A percentile compares a stretch with the other conserved stretches of the same genome.
These are phyloP conservation scores for Ustanciosporium gigantosporum DNA, from an alignment of 1,284 basidiomycete genomes.

Conservation along the genomic window DNA sequence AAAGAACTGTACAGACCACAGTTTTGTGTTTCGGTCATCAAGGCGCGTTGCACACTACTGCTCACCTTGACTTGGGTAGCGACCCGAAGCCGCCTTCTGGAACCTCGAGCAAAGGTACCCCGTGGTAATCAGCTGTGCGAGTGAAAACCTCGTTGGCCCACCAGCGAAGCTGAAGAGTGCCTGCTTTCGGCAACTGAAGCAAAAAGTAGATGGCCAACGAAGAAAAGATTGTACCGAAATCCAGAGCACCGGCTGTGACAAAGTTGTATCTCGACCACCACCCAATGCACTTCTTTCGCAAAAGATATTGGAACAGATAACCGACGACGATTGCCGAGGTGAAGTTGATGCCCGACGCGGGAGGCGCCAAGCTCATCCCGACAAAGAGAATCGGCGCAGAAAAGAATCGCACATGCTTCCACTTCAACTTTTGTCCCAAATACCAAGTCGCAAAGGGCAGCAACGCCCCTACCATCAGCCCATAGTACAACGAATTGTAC, in stretches of 20 bases:
- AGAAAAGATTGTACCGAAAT: constrained; percentile 60
- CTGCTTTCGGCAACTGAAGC: constrained; percentile 31
- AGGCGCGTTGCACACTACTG: too few species aligned
- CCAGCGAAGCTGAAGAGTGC: constrained; percentile 36
- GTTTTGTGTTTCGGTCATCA: too few species aligned
- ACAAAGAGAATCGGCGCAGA: constrained; percentile 50
- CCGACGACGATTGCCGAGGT: constrained; percentile 64
- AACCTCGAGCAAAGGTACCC: constrained; percentile 4
- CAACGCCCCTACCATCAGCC: constrained; percentile 47
- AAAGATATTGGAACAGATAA: constrained; percentile 61
- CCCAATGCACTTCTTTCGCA: constrained; percentile 49
- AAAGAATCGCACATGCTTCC: constrained; percentile 22
- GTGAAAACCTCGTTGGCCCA: constrained; percentile 54
- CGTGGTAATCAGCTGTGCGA: constrained; percentile 30
- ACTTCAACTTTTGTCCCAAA: constrained; percentile 23
- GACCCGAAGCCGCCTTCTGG: constrained; percentile 21
- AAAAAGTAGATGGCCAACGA: constrained; percentile 31
- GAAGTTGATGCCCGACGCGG: constrained; percentile 58
- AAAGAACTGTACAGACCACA: too few species aligned
- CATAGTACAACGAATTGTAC: constrained; percentile 47
- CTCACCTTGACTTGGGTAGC: too few species aligned
- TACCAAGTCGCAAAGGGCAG: constrained; percentile 45
- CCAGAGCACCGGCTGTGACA: constrained; percentile 60
- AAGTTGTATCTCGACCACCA: constrained; percentile 63
- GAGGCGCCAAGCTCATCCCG: constrained; percentile 49